Evolutionary conservation across 164 flowering plant genomes (phyloP).

Genomic region (Tetracentron sinense): DNA sequence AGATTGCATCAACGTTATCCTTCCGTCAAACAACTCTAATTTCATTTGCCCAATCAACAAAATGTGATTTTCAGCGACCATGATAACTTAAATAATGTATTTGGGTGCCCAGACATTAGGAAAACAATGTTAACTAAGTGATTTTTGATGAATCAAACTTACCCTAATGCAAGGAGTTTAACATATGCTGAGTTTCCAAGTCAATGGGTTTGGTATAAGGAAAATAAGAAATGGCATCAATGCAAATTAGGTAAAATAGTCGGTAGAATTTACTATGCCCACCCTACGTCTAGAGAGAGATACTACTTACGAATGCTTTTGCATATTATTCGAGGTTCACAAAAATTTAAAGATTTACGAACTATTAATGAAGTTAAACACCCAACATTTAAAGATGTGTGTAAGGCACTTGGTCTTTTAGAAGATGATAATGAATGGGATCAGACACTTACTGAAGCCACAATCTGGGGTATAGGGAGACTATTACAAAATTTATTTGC

Average conservation of each 20-base stretch:
- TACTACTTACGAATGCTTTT: slow-evolving; percentile 9
- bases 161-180: background rate
- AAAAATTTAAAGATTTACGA: background rate
- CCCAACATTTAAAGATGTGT: slow-evolving; percentile 6
- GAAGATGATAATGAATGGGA: slow-evolving; percentile 14
- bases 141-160: background rate
- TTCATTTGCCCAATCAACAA: background rate
- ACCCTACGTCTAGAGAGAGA: background rate
- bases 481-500: background rate
- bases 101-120: background rate
- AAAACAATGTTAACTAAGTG: background rate
- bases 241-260: background rate
- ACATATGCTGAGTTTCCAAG: background rate
- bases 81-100: background rate
- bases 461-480: background rate
- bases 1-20: background rate
- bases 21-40: background rate
- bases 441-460: background rate
- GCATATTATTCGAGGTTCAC: background rate
- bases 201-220: slow-evolving; percentile 5
- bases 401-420: slow-evolving; percentile 9
- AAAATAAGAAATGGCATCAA: background rate
- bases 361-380: slow-evolving; percentile 2
- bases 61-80: background rate
- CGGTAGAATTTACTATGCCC: slow-evolving; percentile 5